A percentile compares a stretch with the other conserved stretches of the same genome.
These are phyloP conservation scores for Avena atlantica DNA, from an alignment of 176 grass and related monocot species.

Conservation along the genomic window DNA sequence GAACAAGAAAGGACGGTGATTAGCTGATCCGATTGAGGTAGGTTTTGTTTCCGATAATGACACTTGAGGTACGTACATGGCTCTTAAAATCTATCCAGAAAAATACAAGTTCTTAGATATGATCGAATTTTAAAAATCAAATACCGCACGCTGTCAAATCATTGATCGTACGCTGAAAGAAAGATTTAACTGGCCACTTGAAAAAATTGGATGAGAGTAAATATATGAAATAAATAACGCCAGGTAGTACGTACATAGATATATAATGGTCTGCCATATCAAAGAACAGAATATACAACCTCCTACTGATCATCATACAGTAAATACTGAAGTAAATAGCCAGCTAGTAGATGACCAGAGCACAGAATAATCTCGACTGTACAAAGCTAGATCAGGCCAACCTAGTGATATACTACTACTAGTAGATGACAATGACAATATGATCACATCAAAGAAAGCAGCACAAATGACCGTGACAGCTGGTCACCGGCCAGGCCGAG, in stretches of 20 bases:
- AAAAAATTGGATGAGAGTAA: no score
- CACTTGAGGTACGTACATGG: not conserved
- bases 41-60: conserved; percentile 1
- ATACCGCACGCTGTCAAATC: not conserved
- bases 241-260: not conserved
- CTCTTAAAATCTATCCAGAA: not conserved
- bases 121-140: not conserved
- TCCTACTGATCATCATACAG: conserved; percentile 15
- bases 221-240: not conserved
- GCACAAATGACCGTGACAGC: not conserved
- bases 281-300: conserved; percentile 44
- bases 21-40: conserved; percentile 28
- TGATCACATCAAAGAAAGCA: not conserved
- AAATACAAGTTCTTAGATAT: not conserved
- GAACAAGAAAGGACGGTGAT: not conserved
- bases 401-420: conserved; percentile 1
- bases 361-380: conserved; percentile 37
- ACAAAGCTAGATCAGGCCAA: conserved; percentile 44
- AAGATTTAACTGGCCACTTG: no score
- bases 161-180: not conserved
- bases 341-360: not conserved
- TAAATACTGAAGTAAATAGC: not conserved
- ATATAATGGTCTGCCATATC: not conserved
- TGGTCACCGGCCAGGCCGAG: not conserved
- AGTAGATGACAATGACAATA: not conserved